Conservation (phyloP, 2,329 filamentous ascomycete genomes). For the Seiridium cupressi region DNA sequence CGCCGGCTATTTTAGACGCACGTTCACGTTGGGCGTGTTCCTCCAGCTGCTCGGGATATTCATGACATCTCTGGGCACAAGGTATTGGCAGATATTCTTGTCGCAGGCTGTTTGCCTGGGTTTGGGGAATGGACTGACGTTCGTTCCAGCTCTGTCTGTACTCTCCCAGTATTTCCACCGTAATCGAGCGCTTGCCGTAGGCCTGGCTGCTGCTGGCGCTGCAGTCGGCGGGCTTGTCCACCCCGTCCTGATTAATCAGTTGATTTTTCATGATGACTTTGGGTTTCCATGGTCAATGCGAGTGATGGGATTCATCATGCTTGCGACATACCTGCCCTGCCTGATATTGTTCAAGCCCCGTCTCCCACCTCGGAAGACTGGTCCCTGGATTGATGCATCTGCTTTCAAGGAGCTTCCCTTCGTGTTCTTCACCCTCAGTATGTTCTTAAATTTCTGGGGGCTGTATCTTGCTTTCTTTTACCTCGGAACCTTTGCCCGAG, state of each 20-base stretch:
- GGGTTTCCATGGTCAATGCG: conserved; percentile 45
- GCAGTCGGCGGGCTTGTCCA: conserved; percentile 38
- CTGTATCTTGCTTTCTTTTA: conserved; percentile 50
- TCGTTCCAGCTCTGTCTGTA: conserved; percentile 22
- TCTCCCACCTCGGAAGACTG: conserved; percentile 27
- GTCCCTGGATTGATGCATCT: conserved; percentile 31
- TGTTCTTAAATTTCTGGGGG: conserved; percentile 40
- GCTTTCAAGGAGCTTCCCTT: conserved; percentile 38
- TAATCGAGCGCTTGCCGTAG: conserved; percentile 27
- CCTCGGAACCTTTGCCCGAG: conserved; percentile 38
- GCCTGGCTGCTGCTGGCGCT: conserved; percentile 30
- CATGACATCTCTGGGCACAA: conserved; percentile 46
- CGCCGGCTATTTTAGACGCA: conserved; percentile 41
- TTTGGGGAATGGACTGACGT: conserved; percentile 29
- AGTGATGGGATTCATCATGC: conserved; percentile 37
- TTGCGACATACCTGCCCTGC: conserved; percentile 33
- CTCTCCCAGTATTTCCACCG: conserved; percentile 26
- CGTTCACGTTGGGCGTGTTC: conserved; percentile 42
- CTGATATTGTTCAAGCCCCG: conserved; percentile 25
- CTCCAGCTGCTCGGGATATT: conserved; percentile 49
- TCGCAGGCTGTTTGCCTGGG: conserved; percentile 49
- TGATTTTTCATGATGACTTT: conserved; percentile 38
- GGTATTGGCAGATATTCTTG: conserved; percentile 51
- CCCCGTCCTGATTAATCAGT: conserved; percentile 37
- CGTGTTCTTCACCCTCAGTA: conserved; percentile 30